These are phyloP conservation scores for Carpinus viminea DNA, from an alignment of 306 rosid species.

Conservation along the genomic window DNA sequence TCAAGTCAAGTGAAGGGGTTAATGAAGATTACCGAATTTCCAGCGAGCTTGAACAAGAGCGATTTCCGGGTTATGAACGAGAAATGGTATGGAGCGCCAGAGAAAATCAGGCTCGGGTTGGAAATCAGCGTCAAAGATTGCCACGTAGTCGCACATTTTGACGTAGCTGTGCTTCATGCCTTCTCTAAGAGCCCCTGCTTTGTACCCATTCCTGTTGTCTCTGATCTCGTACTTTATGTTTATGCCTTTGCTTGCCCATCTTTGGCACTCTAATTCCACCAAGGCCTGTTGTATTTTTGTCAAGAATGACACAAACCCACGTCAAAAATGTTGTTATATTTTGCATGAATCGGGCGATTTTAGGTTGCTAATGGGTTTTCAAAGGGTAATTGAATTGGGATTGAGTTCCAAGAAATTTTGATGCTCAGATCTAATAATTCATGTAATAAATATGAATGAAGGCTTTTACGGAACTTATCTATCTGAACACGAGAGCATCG, in stretches of 20 bases:
- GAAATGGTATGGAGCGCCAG: constrained; percentile 69
- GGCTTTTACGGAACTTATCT: too few relatives aligned
- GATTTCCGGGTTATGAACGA: constrained; percentile 57
- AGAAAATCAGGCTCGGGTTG: constrained; percentile 90
- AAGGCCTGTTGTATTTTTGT: constrained; percentile 44
- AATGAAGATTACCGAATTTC: constrained; percentile 60
- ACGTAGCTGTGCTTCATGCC: constrained; percentile 93
- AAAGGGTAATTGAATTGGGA: neutral
- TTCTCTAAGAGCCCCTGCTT: constrained; percentile 88
- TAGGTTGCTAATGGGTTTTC: neutral
- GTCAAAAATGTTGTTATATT: neutral
- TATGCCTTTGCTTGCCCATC: constrained; percentile 83
- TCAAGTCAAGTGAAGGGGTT: neutral
- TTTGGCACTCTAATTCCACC: constrained; percentile 73
- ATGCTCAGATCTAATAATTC: too few relatives aligned
- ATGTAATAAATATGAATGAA: too few relatives aligned
- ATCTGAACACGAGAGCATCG: too few relatives aligned
- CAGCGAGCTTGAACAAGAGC: constrained; percentile 92
- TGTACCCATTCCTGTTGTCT: constrained; percentile 80
- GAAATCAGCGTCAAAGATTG: constrained; percentile 92
- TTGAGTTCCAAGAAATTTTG: too few relatives aligned
- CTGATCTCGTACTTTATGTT: constrained; percentile 90
- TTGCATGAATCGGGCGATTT: neutral
- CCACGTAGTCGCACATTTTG: constrained; percentile 73
- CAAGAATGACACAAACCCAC: constrained; percentile 20